Evolutionary conservation across 1,284 basidiomycete genomes (phyloP).

Genomic region (Ganoderma leucocontextum): DNA sequence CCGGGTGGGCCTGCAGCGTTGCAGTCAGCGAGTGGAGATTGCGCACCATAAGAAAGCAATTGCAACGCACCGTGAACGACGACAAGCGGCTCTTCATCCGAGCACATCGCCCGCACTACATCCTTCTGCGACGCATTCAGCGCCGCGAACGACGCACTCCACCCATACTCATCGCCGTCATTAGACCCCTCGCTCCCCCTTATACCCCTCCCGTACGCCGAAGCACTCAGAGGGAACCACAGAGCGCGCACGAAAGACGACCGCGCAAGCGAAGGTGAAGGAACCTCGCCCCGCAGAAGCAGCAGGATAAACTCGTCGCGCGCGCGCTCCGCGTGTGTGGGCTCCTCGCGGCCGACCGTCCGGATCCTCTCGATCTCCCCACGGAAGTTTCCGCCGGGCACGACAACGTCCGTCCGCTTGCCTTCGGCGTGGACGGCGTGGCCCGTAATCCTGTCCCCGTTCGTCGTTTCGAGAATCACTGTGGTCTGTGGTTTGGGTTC

Average conservation of each 20-base stretch:
- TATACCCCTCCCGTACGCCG: neutral
- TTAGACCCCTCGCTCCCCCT: neutral
- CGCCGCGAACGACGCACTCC: conserved; percentile 4
- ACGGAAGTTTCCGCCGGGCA: conserved; percentile 14
- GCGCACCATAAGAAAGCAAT: neutral
- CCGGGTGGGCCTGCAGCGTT: conserved; percentile 29
- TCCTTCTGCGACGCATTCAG: conserved; percentile 33
- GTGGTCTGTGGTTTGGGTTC: neutral
- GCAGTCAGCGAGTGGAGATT: neutral
- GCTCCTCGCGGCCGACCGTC: conserved; percentile 30
- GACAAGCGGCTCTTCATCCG: conserved; percentile 19
- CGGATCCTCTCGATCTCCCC: conserved; percentile 24
- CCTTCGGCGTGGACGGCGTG: conserved; percentile 19
- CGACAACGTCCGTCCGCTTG: conserved; percentile 19
- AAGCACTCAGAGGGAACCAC: conserved; percentile 9
- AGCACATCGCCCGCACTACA: conserved; percentile 28
- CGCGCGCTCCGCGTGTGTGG: conserved; percentile 24
- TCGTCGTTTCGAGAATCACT: neutral
- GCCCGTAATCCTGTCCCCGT: conserved; percentile 12
- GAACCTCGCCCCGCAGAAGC: conserved; percentile 6
- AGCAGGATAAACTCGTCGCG: conserved; percentile 29
- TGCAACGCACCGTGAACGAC: conserved; percentile 18
- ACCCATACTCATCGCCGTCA: neutral
- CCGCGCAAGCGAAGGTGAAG: neutral
- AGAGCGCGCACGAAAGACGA: conserved; percentile 9